These are phyloP conservation scores for Hypholoma sublateritium DNA, from an alignment of 768 basidiomycete genomes.

Conservation along the genomic window DNA sequence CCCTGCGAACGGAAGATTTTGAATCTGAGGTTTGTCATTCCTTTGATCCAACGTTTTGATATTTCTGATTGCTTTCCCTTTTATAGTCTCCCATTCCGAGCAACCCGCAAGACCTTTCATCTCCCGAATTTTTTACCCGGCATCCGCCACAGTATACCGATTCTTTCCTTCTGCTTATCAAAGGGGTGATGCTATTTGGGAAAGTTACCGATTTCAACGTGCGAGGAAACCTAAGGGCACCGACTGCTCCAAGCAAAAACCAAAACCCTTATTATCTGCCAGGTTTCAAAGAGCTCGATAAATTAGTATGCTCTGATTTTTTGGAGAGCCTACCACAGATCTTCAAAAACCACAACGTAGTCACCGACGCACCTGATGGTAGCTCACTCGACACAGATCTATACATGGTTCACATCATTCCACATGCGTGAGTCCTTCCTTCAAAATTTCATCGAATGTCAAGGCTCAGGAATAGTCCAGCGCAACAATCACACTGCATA, in stretches of 20 bases:
- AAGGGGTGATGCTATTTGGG: constrained; percentile 83
- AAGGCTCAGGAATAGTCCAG: constrained; percentile 35
- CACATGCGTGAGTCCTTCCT: constrained; percentile 70
- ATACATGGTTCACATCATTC: constrained; percentile 84
- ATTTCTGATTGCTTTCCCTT: background rate
- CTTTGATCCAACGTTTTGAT: background rate
- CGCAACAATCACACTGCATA: constrained; percentile 87
- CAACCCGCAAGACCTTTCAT: constrained; percentile 74
- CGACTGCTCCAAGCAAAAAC: constrained; percentile 65
- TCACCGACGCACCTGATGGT: constrained; percentile 57
- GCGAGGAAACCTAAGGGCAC: constrained; percentile 65
- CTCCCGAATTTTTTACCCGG: constrained; percentile 61
- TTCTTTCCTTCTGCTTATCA: constrained; percentile 78
- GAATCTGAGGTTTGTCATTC: constrained; percentile 59
- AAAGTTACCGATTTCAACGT: constrained; percentile 85
- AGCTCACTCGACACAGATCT: constrained; percentile 75
- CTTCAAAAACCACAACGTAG: constrained; percentile 63
- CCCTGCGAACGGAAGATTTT: constrained; percentile 73
- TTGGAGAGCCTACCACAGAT: constrained; percentile 68
- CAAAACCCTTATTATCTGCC: constrained; percentile 70
- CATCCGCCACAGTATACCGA: constrained; percentile 82
- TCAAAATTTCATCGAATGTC: background rate
- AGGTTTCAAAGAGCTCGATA: constrained; percentile 72
- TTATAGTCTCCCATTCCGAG: constrained; percentile 57
- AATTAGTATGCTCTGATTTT: constrained; percentile 65